Evolutionary conservation across 139 green algal genomes (phyloP), one percentile per base, ranked within the genome.

Genomic region (Closterium sp.): DNA sequence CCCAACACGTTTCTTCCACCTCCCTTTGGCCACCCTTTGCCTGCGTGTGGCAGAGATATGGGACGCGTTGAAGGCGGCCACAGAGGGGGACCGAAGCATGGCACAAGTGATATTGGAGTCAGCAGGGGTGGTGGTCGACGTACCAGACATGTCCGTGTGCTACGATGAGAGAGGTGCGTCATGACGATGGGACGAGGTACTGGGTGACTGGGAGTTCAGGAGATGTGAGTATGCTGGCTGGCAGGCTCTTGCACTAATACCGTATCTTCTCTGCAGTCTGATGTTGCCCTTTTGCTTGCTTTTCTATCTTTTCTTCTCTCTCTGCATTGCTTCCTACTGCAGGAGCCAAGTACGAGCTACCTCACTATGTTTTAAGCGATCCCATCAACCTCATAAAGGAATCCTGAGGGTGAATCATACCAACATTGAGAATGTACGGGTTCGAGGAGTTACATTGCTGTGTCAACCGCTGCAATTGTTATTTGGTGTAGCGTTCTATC

Each of bases 101-200:
- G 87, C 87, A 31, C 87, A 89, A 31, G 13, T 89, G n/a, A 89
- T 89, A 45, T 9, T 89, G 0, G 87, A 89, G 31, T 45, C n/a
- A 29, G 87, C 87, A 34, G 87, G 28, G n/a, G 31, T 89, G 10
- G 31, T 89, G 10, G 87, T 89, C 24, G 87, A 30, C 17, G 31
- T 45, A 17, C 84, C 84, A 17, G 84, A 34, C 87, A 30, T 89
- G n/a, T 34, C 87, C 4, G 24, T 62, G 5, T 89, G 87, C 87
- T 89, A 89, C 28, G 87, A 89, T 28, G 87, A 89, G 30, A 30
- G 87, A 62, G 87, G 87, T 89, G 38, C 38, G 38, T 45, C 38
- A 45, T 73, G 24, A 6, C n/a, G 13, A 70, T 27, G 27, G 22
- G 85, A 22, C 50, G 1, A 24, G 1, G 6, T 73, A 9, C 4